These are phyloP conservation scores for Aspergillus thermomutatus DNA, from an alignment of 2,329 filamentous ascomycete genomes.

Conservation along the genomic window DNA sequence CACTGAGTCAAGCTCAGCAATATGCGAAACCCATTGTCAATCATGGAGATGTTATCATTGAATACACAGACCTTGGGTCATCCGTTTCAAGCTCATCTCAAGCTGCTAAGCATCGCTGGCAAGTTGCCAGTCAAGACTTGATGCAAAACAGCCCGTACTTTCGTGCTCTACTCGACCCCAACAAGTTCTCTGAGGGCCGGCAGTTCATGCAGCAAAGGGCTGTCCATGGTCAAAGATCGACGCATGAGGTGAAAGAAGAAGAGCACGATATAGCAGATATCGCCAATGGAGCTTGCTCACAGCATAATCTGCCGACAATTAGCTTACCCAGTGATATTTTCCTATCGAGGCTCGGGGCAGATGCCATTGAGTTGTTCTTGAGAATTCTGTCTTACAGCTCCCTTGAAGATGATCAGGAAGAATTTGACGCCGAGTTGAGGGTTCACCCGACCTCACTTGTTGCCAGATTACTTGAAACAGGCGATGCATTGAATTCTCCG, in stretches of 20 bases:
- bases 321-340: conserved; percentile 25
- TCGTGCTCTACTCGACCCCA: conserved; percentile 36
- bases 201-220: conserved; percentile 28
- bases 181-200: conserved; percentile 42
- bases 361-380: conserved; percentile 34
- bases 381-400: conserved; percentile 28
- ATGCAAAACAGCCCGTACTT: conserved; percentile 39
- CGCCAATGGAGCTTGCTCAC: neutral
- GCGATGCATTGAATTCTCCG: conserved; percentile 34
- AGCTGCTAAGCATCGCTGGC: conserved; percentile 25
- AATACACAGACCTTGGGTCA: conserved; percentile 22
- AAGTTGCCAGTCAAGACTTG: conserved; percentile 32
- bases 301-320: conserved; percentile 23
- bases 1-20: neutral
- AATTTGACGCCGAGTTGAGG: conserved; percentile 25
- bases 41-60: conserved; percentile 36
- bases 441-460: conserved; percentile 28
- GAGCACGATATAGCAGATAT: neutral
- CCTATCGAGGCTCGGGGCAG: conserved; percentile 25
- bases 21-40: conserved; percentile 21
- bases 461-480: conserved; percentile 30
- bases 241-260: neutral
- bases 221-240: neutral
- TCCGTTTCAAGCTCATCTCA: conserved; percentile 4
- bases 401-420: conserved; percentile 15